Conservation (phyloP, 352 stramenopile genomes). For the Globisporangium rhizosaccharum region DNA sequence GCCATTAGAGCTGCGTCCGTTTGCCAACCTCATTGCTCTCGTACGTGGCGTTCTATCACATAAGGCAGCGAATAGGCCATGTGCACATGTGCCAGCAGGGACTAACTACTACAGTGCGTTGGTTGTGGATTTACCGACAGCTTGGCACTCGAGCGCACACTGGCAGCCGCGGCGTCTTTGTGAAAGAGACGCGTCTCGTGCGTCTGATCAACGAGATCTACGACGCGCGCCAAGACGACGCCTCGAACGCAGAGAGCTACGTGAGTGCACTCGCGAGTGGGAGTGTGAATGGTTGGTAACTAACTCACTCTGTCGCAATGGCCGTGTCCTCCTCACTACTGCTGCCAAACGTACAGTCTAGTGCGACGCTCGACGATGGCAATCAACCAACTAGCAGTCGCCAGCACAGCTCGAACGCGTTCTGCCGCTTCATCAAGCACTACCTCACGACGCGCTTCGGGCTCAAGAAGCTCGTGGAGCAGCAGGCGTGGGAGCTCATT, state of each 20-base stretch:
- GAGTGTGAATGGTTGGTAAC: not conserved
- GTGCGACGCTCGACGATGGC: not conserved
- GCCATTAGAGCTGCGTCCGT: constrained; percentile 15
- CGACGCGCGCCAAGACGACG: constrained; percentile 41
- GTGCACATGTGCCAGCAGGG: not conserved
- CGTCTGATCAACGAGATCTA: constrained; percentile 71
- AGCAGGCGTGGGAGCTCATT: constrained; percentile 54
- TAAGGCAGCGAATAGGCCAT: not conserved
- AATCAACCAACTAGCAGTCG: constrained; percentile 3
- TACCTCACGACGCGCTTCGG: constrained; percentile 70
- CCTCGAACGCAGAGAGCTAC: constrained; percentile 11
- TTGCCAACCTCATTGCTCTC: constrained; percentile 32
- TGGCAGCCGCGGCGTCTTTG: constrained; percentile 13
- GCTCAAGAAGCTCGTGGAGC: constrained; percentile 49
- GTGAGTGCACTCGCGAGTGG: constrained; percentile 4
- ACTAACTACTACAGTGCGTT: not conserved
- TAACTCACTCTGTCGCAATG: not conserved
- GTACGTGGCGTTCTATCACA: constrained; percentile 9
- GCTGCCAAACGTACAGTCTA: not conserved
- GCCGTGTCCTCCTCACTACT: not conserved
- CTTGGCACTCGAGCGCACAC: not conserved
- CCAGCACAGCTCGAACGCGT: constrained; percentile 14
- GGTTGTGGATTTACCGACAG: not conserved
- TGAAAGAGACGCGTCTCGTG: constrained; percentile 43
- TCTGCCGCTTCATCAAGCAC: constrained; percentile 40